phyloP scores from a whole-genome alignment of 306 rosid species.

The Myrica gale region DNA sequence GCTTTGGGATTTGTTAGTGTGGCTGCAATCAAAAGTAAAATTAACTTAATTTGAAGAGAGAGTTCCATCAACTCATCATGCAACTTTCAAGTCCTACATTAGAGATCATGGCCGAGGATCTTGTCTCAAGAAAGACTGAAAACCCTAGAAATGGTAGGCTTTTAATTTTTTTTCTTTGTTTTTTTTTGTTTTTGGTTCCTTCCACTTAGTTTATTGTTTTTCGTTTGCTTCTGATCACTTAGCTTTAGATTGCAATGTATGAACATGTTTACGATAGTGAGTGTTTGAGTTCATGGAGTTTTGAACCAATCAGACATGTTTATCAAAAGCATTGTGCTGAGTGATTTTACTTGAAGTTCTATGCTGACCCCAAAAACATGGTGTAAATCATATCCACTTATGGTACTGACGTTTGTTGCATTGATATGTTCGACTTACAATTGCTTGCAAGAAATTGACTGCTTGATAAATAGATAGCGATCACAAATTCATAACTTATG shows the following conservation, averaged over 20 bases:
- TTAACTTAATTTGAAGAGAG: slow-evolving; percentile 1
- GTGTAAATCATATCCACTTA: neutral
- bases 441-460: neutral
- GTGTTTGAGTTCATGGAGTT: slow-evolving; percentile 29
- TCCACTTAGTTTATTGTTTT: neutral
- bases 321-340: slow-evolving; percentile 1
- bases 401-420: slow-evolving; percentile 10
- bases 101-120: slow-evolving; percentile 13
- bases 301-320: neutral
- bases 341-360: slow-evolving; percentile 20
- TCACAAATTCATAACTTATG: neutral
- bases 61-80: slow-evolving; percentile 10
- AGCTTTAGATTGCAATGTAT: slow-evolving; percentile 42
- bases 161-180: slow-evolving; percentile 8
- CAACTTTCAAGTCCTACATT: neutral
- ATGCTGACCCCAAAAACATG: slow-evolving; percentile 12
- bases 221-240: neutral
- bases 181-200: slow-evolving; percentile 12
- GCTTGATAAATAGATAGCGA: neutral
- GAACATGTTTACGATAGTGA: slow-evolving; percentile 35
- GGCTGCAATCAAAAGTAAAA: slow-evolving; percentile 22
- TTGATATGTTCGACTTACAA: slow-evolving; percentile 1
- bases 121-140: slow-evolving; percentile 29
- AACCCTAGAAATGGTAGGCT: slow-evolving; percentile 59
- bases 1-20: slow-evolving; percentile 28